Base-by-base conservation (phyloP, 169 alveolate genomes). In the Eimeria necatrix region DNA sequence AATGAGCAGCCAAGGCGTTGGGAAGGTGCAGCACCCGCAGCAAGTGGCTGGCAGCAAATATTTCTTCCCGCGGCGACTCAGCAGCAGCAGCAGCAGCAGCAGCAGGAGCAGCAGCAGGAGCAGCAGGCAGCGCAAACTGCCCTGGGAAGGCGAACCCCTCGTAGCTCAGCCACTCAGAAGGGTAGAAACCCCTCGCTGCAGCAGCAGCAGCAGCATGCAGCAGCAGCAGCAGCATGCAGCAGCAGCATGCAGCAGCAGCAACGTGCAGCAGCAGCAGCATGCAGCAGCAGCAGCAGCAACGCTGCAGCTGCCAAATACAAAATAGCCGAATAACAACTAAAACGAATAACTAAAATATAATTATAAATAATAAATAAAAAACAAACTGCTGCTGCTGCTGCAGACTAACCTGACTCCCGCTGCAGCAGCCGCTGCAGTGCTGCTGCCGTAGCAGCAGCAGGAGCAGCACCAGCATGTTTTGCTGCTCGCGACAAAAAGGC, bases 1-100 rank as follows among this genome's bases (percentile, higher is more conserved):
- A 60, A 8, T 32, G 24, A 10, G 24, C 59, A 1, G 32, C 4
- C 41, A 76, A 49, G 18, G 14, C 24, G 48, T 76, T 76, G 14
- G 87, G 87, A 16, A 76, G 61, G 49, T 76, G 87, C 59, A 48
- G 61, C 87, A 76, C 87, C 16, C 87, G 87, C 59, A 76, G 87
- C 61, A 76, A 8, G 56, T 76, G 61, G 8, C 32, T 20, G 14
- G 87, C 87, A 18, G 87, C 87, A 76, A 76, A 56, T 5, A 76
- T 20, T 14, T 26, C 87, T 20, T 32, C 59, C 18, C 8, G 3
- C 24, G n/a, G 61, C 32, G 52, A 12, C 68, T 14, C 78, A 22
- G 8, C 46, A 68, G 16, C 78, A 68, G 48, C 46, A 68, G 78
- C 73, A 61, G 73, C 73, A 61, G 22, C 73, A 61, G 22, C 73